Conservation (phyloP, 192 early-diverging fungal species). For the Lobosporangium transversale region DNA sequence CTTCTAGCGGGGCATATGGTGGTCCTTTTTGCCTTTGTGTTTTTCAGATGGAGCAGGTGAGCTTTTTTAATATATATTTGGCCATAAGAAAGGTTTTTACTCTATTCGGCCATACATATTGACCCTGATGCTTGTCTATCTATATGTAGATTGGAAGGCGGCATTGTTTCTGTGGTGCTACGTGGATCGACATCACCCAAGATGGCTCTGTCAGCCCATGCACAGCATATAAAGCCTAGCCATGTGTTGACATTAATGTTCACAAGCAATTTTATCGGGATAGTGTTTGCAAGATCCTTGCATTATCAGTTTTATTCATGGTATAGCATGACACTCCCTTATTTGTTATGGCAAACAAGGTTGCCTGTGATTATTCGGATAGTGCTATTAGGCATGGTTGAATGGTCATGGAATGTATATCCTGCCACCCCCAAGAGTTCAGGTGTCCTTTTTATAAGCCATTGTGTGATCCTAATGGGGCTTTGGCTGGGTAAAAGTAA, state of each 20-base stretch:
- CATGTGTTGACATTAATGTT: slow-evolving; percentile 76
- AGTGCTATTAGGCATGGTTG: slow-evolving; percentile 60
- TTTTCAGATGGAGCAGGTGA: slow-evolving; percentile 66
- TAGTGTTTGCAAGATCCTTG: slow-evolving; percentile 86
- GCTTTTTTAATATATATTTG: neutral
- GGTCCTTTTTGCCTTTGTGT: slow-evolving; percentile 69
- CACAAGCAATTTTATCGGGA: slow-evolving; percentile 89
- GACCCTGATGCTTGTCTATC: neutral
- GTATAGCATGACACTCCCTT: slow-evolving; percentile 91
- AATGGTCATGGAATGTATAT: slow-evolving; percentile 89
- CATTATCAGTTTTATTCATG: slow-evolving; percentile 99
- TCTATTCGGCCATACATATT: no score
- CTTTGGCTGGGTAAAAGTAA: slow-evolving; percentile 53
- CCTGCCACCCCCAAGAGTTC: slow-evolving; percentile 72
- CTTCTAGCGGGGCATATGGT: slow-evolving; percentile 71
- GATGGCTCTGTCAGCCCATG: slow-evolving; percentile 18
- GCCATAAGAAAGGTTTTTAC: no score
- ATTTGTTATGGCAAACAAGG: slow-evolving; percentile 71
- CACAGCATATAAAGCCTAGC: slow-evolving; percentile 23
- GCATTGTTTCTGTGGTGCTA: slow-evolving; percentile 34
- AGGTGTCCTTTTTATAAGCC: slow-evolving; percentile 25
- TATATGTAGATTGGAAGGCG: slow-evolving; percentile 37
- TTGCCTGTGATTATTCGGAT: slow-evolving; percentile 44
- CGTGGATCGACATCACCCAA: slow-evolving; percentile 30
- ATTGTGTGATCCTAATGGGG: slow-evolving; percentile 38